These are phyloP conservation scores for Craspedostauros australis DNA, from an alignment of 108 stramenopile genomes.

Conservation along the genomic window DNA sequence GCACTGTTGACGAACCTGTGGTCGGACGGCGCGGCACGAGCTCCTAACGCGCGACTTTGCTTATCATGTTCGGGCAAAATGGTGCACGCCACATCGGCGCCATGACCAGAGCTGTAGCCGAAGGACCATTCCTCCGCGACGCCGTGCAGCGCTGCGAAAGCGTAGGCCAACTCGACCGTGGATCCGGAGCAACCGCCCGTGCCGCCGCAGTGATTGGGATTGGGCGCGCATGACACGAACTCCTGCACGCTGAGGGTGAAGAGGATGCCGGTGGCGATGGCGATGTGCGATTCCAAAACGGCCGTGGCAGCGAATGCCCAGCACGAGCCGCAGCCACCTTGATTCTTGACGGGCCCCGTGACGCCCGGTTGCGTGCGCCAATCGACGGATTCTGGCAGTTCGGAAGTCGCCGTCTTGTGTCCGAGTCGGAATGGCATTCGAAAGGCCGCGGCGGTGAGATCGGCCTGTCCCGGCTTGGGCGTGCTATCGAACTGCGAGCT, in stretches of 20 bases:
- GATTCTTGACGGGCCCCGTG: slow-evolving; percentile 67
- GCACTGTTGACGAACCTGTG: too few relatives aligned
- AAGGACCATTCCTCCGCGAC: slow-evolving; percentile 52
- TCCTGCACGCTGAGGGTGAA: slow-evolving; percentile 60
- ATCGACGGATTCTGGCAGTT: slow-evolving; percentile 68
- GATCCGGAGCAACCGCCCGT: slow-evolving; percentile 61
- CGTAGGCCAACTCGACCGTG: slow-evolving; percentile 65
- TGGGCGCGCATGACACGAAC: slow-evolving; percentile 69
- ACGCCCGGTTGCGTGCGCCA: slow-evolving; percentile 64
- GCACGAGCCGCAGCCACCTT: slow-evolving; percentile 80
- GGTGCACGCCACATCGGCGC: slow-evolving; percentile 31
- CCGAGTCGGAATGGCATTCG: too few relatives aligned
- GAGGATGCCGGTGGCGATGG: slow-evolving; percentile 57
- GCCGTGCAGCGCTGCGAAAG: slow-evolving; percentile 54
- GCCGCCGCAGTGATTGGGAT: slow-evolving; percentile 81
- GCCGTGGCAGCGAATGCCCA: slow-evolving; percentile 83
- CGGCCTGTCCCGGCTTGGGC: too few relatives aligned
- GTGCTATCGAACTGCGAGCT: too few relatives aligned
- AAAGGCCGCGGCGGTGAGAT: too few relatives aligned
- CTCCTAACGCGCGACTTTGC: too few relatives aligned
- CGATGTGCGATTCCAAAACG: slow-evolving; percentile 71
- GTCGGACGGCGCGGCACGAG: too few relatives aligned
- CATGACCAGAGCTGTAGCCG: slow-evolving; percentile 53
- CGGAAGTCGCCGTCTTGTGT: too few relatives aligned
- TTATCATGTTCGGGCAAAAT: too few relatives aligned